Evolutionary conservation across 2,329 filamentous ascomycete species (phyloP).

Genomic region (Botrytis hyacinthi): DNA sequence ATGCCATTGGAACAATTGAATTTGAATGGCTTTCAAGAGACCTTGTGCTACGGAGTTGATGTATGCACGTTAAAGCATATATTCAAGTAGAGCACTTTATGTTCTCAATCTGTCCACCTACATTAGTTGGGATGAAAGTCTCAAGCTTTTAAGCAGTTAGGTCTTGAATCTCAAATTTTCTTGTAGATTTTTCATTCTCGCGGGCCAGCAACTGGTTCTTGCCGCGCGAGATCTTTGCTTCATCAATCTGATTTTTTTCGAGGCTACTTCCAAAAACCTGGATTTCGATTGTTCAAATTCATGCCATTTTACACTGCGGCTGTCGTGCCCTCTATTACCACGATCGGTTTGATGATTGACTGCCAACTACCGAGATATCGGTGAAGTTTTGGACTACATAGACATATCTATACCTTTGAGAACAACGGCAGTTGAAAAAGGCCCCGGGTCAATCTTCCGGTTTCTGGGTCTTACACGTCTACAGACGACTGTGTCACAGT

Average conservation of each 20-base stretch:
- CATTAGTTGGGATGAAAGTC: not conserved
- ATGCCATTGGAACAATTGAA: not conserved
- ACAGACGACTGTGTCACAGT: not conserved
- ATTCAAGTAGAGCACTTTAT: not conserved
- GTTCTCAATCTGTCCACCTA: not conserved
- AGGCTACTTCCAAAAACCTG: not conserved
- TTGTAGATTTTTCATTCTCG: not conserved
- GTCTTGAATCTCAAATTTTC: not conserved
- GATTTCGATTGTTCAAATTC: not conserved
- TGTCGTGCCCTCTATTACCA: not conserved
- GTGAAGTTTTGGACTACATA: not conserved
- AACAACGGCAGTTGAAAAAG: not conserved
- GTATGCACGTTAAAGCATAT: not conserved
- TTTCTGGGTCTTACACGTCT: not conserved
- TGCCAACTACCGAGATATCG: slow-evolving; percentile 6
- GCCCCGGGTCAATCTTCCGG: not conserved
- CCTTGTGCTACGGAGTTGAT: not conserved
- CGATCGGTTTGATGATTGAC: not conserved
- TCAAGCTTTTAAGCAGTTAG: too few species aligned
- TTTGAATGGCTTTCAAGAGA: not conserved
- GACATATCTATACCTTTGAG: not conserved
- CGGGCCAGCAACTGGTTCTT: not conserved
- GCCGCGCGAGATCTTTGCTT: not conserved
- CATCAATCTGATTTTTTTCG: too few species aligned
- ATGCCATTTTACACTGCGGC: not conserved